Evolutionary conservation across 345 rosid species (phyloP).

Genomic region (Eucalyptus viminalis): DNA sequence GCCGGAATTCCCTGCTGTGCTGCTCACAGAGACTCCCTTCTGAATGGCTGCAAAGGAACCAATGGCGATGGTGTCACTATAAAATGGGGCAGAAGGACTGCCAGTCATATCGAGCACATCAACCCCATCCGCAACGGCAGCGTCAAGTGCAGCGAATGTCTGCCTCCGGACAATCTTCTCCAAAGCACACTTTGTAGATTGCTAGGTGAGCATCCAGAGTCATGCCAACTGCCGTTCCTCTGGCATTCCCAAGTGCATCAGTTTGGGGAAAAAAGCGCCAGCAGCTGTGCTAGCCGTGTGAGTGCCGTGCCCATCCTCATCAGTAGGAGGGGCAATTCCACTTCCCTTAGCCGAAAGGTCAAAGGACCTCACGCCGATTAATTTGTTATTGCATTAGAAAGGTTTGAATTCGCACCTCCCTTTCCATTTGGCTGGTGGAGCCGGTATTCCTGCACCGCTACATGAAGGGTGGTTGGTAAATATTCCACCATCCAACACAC

Average conservation of each 20-base stretch:
- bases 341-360: conserved; percentile 1
- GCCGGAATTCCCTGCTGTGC: conserved; percentile 31
- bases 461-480: conserved; percentile 41
- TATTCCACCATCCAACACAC: conserved; percentile 40
- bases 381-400: conserved; percentile 29
- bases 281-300: conserved; percentile 47
- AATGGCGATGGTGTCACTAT: conserved; percentile 24
- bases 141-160: conserved; percentile 36
- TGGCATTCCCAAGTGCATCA: conserved; percentile 22
- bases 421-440: conserved; percentile 40
- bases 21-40: conserved; percentile 42
- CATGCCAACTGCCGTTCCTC: conserved; percentile 42
- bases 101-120: conserved; percentile 34
- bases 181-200: conserved; percentile 45
- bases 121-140: conserved; percentile 37
- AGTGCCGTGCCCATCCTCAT: conserved; percentile 48
- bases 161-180: conserved; percentile 27
- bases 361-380: conserved; percentile 39
- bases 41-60: conserved; percentile 46
- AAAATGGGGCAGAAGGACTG: conserved; percentile 16
- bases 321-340: conserved; percentile 12
- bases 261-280: conserved; percentile 21
- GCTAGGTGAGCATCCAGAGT: conserved; percentile 47
- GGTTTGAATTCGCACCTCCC: conserved; percentile 32
- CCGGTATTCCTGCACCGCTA: conserved; percentile 14